Conservation (phyloP, 345 rosid genomes). For the Linum usitatissimum region DNA sequence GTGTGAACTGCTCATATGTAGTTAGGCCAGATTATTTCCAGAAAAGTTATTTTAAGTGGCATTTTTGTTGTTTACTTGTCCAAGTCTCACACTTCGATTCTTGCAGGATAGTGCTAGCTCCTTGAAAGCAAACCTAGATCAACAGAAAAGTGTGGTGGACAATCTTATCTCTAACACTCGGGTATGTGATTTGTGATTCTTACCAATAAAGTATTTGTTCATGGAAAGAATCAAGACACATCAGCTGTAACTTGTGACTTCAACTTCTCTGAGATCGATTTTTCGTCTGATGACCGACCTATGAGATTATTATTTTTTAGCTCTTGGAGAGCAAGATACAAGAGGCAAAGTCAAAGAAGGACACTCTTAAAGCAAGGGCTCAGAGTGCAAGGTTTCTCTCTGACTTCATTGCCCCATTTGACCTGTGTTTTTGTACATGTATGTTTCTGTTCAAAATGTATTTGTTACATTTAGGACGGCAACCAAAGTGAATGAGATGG, state of each 20-base stretch:
- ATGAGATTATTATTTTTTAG: constrained; percentile 22
- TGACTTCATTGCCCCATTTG: constrained; percentile 12
- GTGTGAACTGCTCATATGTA: neutral
- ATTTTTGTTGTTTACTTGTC: neutral
- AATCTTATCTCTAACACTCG: constrained; percentile 67
- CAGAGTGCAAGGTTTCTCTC: constrained; percentile 64
- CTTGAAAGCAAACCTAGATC: constrained; percentile 60
- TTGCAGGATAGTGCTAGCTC: constrained; percentile 53
- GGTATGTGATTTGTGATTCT: constrained; percentile 29
- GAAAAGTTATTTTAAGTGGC: neutral
- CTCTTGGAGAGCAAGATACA: constrained; percentile 98
- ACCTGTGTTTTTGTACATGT: neutral
- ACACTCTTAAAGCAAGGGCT: constrained; percentile 88
- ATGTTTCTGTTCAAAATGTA: constrained; percentile 4
- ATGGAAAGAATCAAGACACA: neutral
- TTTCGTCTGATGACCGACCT: no score
- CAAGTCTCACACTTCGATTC: neutral
- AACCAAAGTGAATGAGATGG: constrained; percentile 71
- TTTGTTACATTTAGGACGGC: constrained; percentile 39
- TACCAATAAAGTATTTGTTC: neutral
- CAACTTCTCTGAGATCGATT: no score
- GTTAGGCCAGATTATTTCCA: neutral
- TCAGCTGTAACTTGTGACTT: no score
- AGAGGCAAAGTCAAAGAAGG: constrained; percentile 96
- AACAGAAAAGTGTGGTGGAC: constrained; percentile 53